Percentiles rank a stretch among this genome's conserved stretches.
These are phyloP conservation scores for Ascocoryne sarcoides DNA, from an alignment of 2,329 filamentous ascomycete species.

Conservation along the genomic window DNA sequence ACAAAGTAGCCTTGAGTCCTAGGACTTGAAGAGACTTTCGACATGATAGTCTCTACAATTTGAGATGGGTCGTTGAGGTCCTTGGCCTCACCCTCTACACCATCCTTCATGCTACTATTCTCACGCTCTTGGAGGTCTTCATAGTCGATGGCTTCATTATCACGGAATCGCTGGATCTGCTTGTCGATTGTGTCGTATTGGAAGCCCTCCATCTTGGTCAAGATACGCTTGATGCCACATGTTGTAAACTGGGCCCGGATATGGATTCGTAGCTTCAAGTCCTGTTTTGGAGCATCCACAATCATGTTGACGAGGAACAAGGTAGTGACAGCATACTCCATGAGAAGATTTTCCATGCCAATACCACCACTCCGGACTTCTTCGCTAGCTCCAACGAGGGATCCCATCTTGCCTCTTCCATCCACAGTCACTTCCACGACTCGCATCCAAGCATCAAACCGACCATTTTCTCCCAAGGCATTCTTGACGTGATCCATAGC, in stretches of 20 bases:
- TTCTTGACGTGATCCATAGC: slow-evolving; percentile 86
- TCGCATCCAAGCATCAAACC: slow-evolving; percentile 98
- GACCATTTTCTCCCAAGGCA: slow-evolving; percentile 81
- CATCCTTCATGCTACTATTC: slow-evolving; percentile 83
- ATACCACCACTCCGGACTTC: slow-evolving; percentile 93
- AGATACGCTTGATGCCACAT: slow-evolving; percentile 87
- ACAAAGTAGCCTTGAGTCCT: slow-evolving; percentile 92
- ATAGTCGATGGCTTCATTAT: slow-evolving; percentile 95
- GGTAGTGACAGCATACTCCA: slow-evolving; percentile 96
- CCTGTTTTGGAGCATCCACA: slow-evolving; percentile 80
- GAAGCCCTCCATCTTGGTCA: slow-evolving; percentile 96
- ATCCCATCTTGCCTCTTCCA: slow-evolving; percentile 97
- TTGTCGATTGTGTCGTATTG: slow-evolving; percentile 98
- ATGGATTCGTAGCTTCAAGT: slow-evolving; percentile 85
- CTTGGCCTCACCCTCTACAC: slow-evolving; percentile 56
- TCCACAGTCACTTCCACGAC: slow-evolving; percentile 96
- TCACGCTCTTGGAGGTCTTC: slow-evolving; percentile 93
- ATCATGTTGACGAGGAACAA: slow-evolving; percentile 96
- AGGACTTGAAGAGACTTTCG: slow-evolving; percentile 65
- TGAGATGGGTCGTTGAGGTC: slow-evolving; percentile 89
- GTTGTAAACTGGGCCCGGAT: slow-evolving; percentile 93
- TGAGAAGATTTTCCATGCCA: slow-evolving; percentile 96
- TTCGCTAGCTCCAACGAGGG: slow-evolving; percentile 90
- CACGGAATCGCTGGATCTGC: slow-evolving; percentile 87
- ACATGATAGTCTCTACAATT: slow-evolving; percentile 88